phyloP scores from a whole-genome alignment of 1,284 basidiomycete genomes.

The Moniliophthora roreri region DNA sequence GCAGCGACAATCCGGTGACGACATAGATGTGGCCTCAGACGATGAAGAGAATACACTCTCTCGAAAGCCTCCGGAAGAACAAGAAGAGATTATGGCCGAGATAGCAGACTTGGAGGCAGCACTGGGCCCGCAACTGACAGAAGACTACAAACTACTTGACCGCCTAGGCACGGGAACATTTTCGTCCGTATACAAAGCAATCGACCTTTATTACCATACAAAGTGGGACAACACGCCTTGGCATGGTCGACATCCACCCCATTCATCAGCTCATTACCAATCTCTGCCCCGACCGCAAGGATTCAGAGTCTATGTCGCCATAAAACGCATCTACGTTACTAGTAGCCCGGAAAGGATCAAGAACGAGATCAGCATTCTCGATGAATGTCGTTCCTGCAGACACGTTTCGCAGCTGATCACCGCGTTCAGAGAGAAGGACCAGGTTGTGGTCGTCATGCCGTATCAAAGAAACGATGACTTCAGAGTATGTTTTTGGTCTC shows the following conservation, averaged over 20 bases:
- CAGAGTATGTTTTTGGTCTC: conserved; percentile 50
- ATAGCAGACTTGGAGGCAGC: conserved; percentile 63
- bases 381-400: conserved; percentile 78
- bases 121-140: conserved; percentile 56
- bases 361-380: conserved; percentile 95
- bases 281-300: conserved; percentile 39
- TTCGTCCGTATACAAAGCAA: conserved; percentile 97
- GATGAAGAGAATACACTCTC: conserved; percentile 61
- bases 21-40: conserved; percentile 27
- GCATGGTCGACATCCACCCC: conserved; percentile 64
- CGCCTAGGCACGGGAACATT: conserved; percentile 97
- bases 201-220: conserved; percentile 75
- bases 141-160: conserved; percentile 86
- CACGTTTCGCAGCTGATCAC: conserved; percentile 93
- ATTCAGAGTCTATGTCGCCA: conserved; percentile 79
- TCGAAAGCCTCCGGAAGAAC: conserved; percentile 67
- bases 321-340: conserved; percentile 98
- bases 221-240: conserved; percentile 85
- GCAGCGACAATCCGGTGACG: neutral
- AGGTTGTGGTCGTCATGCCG: conserved; percentile 94
- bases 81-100: conserved; percentile 73
- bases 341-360: conserved; percentile 90
- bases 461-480: conserved; percentile 94
- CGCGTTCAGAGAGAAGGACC: conserved; percentile 90
- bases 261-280: conserved; percentile 63